phyloP scores from a whole-genome alignment of 495 filamentous ascomycete species.

The Xylaria cubensis region DNA sequence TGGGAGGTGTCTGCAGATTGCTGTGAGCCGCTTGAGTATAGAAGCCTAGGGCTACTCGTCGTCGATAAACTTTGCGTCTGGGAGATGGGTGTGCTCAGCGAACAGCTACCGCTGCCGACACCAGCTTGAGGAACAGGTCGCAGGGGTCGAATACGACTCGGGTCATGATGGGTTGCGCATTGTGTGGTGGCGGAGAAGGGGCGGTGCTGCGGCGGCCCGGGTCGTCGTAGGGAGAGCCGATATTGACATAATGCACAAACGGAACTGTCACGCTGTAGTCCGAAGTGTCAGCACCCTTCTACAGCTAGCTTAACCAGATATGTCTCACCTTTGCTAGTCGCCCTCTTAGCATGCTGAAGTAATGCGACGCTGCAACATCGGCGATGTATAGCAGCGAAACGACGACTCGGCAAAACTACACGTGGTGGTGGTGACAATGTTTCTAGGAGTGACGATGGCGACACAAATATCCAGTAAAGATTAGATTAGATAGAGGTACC shows the following conservation, averaged over 20 bases:
- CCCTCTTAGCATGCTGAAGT: slow-evolving; percentile 41
- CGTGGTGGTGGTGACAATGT: background rate
- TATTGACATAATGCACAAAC: slow-evolving; percentile 41
- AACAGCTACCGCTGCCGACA: background rate
- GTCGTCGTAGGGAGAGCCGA: slow-evolving; percentile 31
- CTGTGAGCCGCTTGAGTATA: background rate
- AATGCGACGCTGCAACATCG: slow-evolving; percentile 31
- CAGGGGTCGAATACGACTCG: background rate
- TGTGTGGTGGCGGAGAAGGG: slow-evolving; percentile 26
- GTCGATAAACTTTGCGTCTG: background rate
- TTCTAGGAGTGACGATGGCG: background rate
- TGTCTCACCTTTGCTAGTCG: slow-evolving; percentile 32
- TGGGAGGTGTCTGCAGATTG: background rate
- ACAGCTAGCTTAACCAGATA: background rate
- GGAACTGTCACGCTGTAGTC: slow-evolving; percentile 33
- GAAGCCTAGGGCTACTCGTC: background rate
- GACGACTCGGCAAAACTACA: background rate
- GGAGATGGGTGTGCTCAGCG: background rate
- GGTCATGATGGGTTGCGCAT: slow-evolving; percentile 1
- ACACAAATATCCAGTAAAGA: background rate
- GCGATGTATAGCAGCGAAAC: background rate
- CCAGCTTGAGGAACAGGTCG: background rate
- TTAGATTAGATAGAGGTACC: background rate
- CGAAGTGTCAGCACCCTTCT: slow-evolving; percentile 25
- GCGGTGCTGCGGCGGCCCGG: slow-evolving; percentile 20